Base-by-base conservation (phyloP, 1,284 basidiomycete species). In the Ceratobasidium sp. region DNA sequence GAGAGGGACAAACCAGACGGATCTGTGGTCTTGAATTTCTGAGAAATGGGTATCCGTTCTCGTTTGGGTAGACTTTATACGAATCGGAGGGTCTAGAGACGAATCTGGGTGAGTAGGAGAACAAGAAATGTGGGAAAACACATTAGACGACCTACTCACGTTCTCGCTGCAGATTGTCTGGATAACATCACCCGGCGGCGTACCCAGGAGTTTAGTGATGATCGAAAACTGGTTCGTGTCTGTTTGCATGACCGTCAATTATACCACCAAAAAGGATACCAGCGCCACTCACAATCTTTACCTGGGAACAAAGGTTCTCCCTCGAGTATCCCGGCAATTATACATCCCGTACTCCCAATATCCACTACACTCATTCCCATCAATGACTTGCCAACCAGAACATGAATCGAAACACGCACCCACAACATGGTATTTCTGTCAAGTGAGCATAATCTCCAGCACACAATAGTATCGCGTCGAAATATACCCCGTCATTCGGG, bases 141-240 rank as follows among this genome's bases (percentile, higher is more conserved):
- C 49, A 53, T 23, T 11, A 53, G 20, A 53, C 51, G n/a, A 23
- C n/a, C n/a, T 45, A 85, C 91, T 77, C 81, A 97, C 96, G 86
- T 99, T 99, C 86, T 99, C 97, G 82, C 94, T 96, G 78, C 94
- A 95, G 82, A 99, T 99, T 67, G 97, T 99, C 86, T 98, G 93
- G 82, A 99, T 99, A 84, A 99, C 98, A 87, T 99, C 97, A 88
- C 99, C 97, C 20, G 97, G 96, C 61, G 97, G 97, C 26, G 98
- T 99, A 77, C 97, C 42, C 73, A 99, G 88, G 23, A 99, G 87
- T 84, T 99, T 97, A 66, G 97, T 99, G 87, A 99, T 99, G 86
- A 99, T 99, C 51, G 96, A 98, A 86, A 99, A 99, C n/a, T 99
- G 97, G 87, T 99, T 98, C 81, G 99, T 97, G 85, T 99, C 96